These are phyloP conservation scores for Vitis amurensis DNA, from an alignment of 164 flowering plant genomes.

Conservation along the genomic window DNA sequence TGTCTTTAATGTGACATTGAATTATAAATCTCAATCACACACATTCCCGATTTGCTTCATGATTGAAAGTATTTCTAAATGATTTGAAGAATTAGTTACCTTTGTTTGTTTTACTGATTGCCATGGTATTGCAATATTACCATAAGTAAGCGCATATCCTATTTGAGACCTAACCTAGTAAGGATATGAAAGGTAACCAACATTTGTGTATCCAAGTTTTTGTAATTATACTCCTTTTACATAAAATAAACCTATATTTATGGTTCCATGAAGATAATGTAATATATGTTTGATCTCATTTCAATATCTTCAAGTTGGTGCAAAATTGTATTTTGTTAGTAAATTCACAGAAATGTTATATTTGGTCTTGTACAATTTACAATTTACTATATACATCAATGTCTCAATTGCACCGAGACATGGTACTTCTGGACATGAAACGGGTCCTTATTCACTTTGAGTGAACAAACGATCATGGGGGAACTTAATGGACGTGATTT, in stretches of 20 bases:
- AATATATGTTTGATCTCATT: not conserved
- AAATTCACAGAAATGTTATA: not conserved
- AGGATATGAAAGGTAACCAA: not conserved
- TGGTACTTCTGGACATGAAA: not conserved
- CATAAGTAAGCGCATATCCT: not conserved
- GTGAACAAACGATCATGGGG: not conserved
- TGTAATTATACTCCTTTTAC: too few relatives aligned
- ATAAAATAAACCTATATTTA: too few relatives aligned
- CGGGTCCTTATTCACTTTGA: not conserved
- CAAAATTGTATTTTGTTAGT: too few relatives aligned
- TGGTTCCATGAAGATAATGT: not conserved
- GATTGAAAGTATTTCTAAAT: not conserved
- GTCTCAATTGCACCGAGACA: not conserved
- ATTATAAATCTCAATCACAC: too few relatives aligned
- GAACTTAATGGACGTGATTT: not conserved
- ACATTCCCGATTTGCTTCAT: too few relatives aligned
- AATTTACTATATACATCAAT: not conserved
- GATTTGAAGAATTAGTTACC: not conserved
- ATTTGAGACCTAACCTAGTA: not conserved
- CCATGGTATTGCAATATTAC: not conserved
- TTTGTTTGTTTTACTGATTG: not conserved
- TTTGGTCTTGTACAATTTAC: not conserved
- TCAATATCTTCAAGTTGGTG: too few relatives aligned
- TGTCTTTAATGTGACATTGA: too few relatives aligned
- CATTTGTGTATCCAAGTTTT: not conserved